These are phyloP conservation scores for Rhizoctonia solani DNA, from an alignment of 1,284 basidiomycete genomes.

Conservation along the genomic window DNA sequence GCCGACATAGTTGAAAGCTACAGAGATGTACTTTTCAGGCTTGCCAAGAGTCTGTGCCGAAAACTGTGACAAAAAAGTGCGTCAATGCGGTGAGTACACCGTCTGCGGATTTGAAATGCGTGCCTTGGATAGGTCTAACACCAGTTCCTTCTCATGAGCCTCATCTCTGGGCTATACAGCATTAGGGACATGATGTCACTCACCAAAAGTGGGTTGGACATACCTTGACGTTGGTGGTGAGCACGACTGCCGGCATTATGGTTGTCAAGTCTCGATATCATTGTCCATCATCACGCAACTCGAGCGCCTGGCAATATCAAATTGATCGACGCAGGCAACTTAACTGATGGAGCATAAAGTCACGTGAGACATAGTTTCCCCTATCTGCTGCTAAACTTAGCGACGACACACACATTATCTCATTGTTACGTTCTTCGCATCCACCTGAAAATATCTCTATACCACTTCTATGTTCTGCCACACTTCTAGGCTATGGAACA, in stretches of 20 bases:
- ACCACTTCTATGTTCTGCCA: too few relatives aligned
- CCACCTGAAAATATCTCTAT: background rate
- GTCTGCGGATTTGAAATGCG: conserved; percentile 22
- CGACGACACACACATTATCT: background rate
- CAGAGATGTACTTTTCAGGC: conserved; percentile 57
- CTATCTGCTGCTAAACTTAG: conserved; percentile 9
- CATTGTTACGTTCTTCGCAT: background rate
- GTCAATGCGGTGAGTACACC: background rate
- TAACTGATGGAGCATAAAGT: background rate
- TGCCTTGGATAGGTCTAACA: conserved; percentile 65
- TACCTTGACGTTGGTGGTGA: conserved; percentile 65
- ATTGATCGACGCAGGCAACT: background rate
- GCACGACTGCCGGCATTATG: conserved; percentile 58
- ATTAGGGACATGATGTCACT: background rate
- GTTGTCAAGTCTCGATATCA: background rate
- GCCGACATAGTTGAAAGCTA: conserved; percentile 60
- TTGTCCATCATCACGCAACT: background rate
- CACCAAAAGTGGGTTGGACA: conserved; percentile 14
- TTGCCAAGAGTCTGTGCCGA: conserved; percentile 57
- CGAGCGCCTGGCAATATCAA: background rate
- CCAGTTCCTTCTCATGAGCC: conserved; percentile 57
- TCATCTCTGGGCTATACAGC: conserved; percentile 40
- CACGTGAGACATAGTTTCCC: conserved; percentile 12
- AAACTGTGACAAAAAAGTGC: conserved; percentile 47
- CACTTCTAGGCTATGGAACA: too few relatives aligned